Percentiles rank a stretch among this genome's conserved stretches.
Conservation (phyloP, 1,139 yeast species). For the Geotrichum candidum region DNA sequence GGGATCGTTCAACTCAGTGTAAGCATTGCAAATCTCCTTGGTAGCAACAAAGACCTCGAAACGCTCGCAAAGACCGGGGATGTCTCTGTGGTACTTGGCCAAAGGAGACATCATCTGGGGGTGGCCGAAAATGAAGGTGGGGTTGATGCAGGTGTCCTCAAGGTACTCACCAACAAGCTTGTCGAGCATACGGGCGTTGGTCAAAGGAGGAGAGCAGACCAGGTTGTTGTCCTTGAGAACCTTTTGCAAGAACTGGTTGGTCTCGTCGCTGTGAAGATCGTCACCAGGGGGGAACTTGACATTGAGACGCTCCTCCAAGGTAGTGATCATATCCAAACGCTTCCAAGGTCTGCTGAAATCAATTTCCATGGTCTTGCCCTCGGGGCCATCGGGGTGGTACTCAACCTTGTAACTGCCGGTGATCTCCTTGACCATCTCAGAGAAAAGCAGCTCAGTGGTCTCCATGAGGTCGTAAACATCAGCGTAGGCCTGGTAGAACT, state of each 20-base stretch:
- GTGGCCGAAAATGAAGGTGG: constrained; percentile 96
- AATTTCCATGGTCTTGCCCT: constrained; percentile 67
- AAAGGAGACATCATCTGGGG: constrained; percentile 99
- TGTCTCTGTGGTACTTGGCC: constrained; percentile 90
- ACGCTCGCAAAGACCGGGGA: constrained; percentile 95
- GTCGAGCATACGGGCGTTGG: constrained; percentile 98
- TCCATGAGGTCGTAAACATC: constrained; percentile 95
- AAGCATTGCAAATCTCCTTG: constrained; percentile 96
- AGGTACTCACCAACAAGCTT: constrained; percentile 86
- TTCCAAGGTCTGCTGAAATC: constrained; percentile 98
- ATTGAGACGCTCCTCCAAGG: constrained; percentile 76
- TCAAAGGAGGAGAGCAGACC: constrained; percentile 93
- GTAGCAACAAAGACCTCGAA: constrained; percentile 98
- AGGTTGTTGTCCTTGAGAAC: constrained; percentile 72
- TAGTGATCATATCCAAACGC: constrained; percentile 95
- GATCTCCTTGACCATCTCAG: constrained; percentile 95
- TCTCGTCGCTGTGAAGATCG: constrained; percentile 86
- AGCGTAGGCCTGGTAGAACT: constrained; percentile 91
- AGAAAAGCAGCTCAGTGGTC: constrained; percentile 86
- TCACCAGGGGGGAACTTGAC: constrained; percentile 96
- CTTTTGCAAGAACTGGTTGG: constrained; percentile 82
- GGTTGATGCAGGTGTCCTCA: constrained; percentile 91
- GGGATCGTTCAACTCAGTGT: constrained; percentile 98
- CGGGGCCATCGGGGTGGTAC: constrained; percentile 88
- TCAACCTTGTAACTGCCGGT: constrained; percentile 80